Evolutionary conservation across 768 basidiomycete species (phyloP).

Genomic region (Suillus subalutaceus): DNA sequence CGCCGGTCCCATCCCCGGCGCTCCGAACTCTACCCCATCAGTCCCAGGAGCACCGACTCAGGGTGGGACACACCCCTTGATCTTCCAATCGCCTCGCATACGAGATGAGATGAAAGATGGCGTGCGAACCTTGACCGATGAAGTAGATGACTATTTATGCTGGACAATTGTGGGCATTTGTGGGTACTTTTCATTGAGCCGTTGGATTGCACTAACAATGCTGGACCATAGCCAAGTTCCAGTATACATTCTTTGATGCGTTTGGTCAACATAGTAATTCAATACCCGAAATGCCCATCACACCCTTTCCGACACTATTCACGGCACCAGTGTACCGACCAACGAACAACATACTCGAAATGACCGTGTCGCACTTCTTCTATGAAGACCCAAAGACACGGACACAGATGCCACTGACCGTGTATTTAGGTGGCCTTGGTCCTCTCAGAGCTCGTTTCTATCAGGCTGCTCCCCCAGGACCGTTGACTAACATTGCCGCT

Average conservation of each 20-base stretch:
- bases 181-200: constrained; percentile 43
- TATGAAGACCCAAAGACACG: constrained; percentile 71
- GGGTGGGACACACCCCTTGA: constrained; percentile 77
- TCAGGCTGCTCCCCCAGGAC: constrained; percentile 70
- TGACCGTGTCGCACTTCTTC: constrained; percentile 89
- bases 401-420: constrained; percentile 72
- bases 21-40: constrained; percentile 70
- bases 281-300: constrained; percentile 80
- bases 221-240: constrained; percentile 73
- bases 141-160: constrained; percentile 93
- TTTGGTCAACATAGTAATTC: constrained; percentile 72
- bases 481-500: constrained; percentile 62
- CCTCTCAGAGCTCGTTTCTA: constrained; percentile 81
- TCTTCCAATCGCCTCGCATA: constrained; percentile 80
- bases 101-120: constrained; percentile 84
- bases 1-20: constrained; percentile 80
- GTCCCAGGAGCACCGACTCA: constrained; percentile 76
- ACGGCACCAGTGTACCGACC: constrained; percentile 77
- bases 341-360: constrained; percentile 71
- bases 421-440: constrained; percentile 89
- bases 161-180: constrained; percentile 98
- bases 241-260: constrained; percentile 93
- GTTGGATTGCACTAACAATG: constrained; percentile 22
- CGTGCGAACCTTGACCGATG: constrained; percentile 73
- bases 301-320: constrained; percentile 88